These are phyloP conservation scores for Tolypocladium guangdongense DNA, from an alignment of 2,329 filamentous ascomycete species.

Conservation along the genomic window DNA sequence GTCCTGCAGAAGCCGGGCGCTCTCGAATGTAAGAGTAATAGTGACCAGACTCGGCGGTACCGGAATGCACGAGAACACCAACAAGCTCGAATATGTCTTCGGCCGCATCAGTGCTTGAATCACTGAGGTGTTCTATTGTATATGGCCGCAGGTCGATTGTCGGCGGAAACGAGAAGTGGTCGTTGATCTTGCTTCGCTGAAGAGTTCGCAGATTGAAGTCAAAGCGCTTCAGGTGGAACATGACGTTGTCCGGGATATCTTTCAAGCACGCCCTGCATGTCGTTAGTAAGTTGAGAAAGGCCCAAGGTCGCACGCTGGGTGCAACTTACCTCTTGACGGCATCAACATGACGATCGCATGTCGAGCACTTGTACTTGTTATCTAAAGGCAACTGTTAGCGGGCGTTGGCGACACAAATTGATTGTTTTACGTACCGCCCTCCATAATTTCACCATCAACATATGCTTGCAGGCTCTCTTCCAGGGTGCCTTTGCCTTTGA, in stretches of 20 bases:
- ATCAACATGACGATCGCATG: constrained; percentile 79
- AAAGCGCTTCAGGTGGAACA: constrained; percentile 88
- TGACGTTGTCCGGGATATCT: constrained; percentile 84
- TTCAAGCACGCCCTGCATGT: constrained; percentile 67
- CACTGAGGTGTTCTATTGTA: constrained; percentile 72
- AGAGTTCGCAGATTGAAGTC: constrained; percentile 70
- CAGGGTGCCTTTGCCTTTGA: constrained; percentile 78
- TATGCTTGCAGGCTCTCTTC: constrained; percentile 89
- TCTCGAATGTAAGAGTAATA: constrained; percentile 95
- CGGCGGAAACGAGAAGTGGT: constrained; percentile 79
- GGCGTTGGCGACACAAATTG: not conserved
- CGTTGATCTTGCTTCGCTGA: constrained; percentile 86
- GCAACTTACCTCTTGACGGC: constrained; percentile 66
- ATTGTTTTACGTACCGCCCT: constrained; percentile 50
- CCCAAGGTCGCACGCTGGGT: not conserved
- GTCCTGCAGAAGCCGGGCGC: constrained; percentile 43
- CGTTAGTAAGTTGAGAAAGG: constrained; percentile 6
- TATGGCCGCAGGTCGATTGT: constrained; percentile 82
- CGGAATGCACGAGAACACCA: constrained; percentile 88
- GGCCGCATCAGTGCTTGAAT: constrained; percentile 40
- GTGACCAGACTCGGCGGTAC: constrained; percentile 87
- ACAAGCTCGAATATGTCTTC: constrained; percentile 85
- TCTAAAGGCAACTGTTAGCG: constrained; percentile 35
- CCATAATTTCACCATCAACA: constrained; percentile 91
- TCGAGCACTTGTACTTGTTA: constrained; percentile 96